Conservation (phyloP, 2,329 filamentous ascomycete genomes). For the Fusarium sp. region DNA sequence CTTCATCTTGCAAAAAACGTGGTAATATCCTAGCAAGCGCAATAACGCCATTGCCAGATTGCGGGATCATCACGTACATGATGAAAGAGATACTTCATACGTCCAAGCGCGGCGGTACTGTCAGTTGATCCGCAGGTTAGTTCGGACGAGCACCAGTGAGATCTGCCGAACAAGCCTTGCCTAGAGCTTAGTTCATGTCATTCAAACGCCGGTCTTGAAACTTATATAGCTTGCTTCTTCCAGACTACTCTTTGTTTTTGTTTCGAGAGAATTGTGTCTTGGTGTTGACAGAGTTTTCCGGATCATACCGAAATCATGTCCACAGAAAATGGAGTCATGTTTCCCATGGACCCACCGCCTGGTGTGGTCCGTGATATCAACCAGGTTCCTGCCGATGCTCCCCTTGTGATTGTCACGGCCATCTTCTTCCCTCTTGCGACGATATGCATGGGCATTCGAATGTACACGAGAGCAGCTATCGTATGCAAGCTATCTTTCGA, state of each 20-base stretch:
- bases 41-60: not conserved
- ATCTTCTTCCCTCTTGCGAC: slow-evolving; percentile 20
- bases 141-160: not conserved
- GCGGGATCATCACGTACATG: not conserved
- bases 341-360: slow-evolving; percentile 12
- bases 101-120: not conserved
- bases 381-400: slow-evolving; percentile 1
- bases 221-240: not conserved
- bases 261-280: not conserved
- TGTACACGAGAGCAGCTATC: slow-evolving; percentile 10
- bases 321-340: slow-evolving; percentile 12
- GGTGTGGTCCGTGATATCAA: slow-evolving; percentile 19
- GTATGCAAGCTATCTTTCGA: slow-evolving; percentile 16
- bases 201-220: too few relatives aligned
- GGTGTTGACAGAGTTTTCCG: not conserved
- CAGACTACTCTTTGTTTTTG: too few relatives aligned
- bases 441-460: slow-evolving; percentile 11
- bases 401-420: slow-evolving; percentile 8
- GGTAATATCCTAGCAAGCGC: not conserved
- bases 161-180: not conserved
- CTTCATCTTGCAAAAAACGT: not conserved
- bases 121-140: not conserved
- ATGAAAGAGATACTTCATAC: not conserved
- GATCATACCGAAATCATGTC: slow-evolving; percentile 12
- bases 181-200: too few relatives aligned